phyloP scores from a whole-genome alignment of 2,329 filamentous ascomycete species.

The Pestalotiopsis sp. region DNA sequence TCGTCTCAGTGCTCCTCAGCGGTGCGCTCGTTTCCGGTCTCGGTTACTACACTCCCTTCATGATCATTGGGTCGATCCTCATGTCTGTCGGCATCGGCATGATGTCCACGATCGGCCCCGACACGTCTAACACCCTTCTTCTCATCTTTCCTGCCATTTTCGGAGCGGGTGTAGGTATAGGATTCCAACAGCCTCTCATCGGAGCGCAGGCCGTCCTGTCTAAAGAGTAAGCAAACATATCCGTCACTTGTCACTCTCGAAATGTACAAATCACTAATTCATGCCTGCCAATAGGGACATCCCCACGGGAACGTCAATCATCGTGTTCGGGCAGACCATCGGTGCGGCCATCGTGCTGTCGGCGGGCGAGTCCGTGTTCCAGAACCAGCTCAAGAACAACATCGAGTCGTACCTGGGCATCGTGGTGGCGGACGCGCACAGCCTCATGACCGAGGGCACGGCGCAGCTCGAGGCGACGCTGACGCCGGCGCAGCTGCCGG shows the following conservation, averaged over 20 bases:
- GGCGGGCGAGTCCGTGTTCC: background rate
- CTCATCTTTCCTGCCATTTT: slow-evolving; percentile 45
- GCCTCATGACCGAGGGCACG: slow-evolving; percentile 3
- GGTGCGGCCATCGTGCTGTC: slow-evolving; percentile 1
- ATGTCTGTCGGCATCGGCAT: slow-evolving; percentile 42
- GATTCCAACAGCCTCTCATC: slow-evolving; percentile 31
- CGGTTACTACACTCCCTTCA: slow-evolving; percentile 45
- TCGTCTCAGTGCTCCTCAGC: slow-evolving; percentile 47
- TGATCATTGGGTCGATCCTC: slow-evolving; percentile 37
- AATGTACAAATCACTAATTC: background rate
- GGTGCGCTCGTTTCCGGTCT: slow-evolving; percentile 37
- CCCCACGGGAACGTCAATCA: slow-evolving; percentile 2
- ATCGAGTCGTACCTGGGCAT: slow-evolving; percentile 13
- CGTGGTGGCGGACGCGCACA: slow-evolving; percentile 8
- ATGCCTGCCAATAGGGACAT: background rate
- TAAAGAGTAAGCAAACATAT: background rate
- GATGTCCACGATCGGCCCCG: slow-evolving; percentile 40
- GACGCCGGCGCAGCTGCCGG: background rate
- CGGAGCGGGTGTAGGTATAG: slow-evolving; percentile 41
- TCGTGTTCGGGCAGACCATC: slow-evolving; percentile 5
- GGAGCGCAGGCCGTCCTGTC: background rate
- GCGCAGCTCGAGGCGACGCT: background rate
- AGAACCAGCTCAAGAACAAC: slow-evolving; percentile 9
- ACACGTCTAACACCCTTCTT: slow-evolving; percentile 29
- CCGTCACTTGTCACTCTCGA: background rate